These are phyloP conservation scores for Curvularia sp. DNA, from an alignment of 2,329 filamentous ascomycete species.

Conservation along the genomic window DNA sequence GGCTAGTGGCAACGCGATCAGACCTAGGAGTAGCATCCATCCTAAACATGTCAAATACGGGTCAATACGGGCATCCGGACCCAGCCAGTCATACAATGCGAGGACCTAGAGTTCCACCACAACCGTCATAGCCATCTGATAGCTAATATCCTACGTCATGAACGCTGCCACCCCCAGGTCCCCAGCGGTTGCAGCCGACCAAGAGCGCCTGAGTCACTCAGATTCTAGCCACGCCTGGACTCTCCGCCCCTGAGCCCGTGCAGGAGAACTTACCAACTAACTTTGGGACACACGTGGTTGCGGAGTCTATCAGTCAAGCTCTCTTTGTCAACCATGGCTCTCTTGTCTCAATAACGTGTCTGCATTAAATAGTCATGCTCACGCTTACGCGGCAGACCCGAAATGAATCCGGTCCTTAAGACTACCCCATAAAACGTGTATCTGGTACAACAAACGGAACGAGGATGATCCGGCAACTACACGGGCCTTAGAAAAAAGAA, in stretches of 20 bases:
- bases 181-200: slow-evolving; percentile 6
- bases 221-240: not conserved
- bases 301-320: not conserved
- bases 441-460: not conserved
- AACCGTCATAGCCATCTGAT: not conserved
- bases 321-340: not conserved
- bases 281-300: not conserved
- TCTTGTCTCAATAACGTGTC: not conserved
- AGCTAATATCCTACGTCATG: slow-evolving; percentile 9
- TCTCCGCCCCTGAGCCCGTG: not conserved
- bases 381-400: not conserved
- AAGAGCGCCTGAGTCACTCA: not conserved
- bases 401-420: not conserved
- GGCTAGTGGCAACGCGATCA: slow-evolving; percentile 2
- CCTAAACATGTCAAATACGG: not conserved
- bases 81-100: not conserved
- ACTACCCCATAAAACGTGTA: not conserved
- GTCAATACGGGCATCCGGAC: not conserved
- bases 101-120: not conserved
- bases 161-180: not conserved
- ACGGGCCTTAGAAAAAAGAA: not conserved
- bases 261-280: not conserved
- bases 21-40: slow-evolving; percentile 3
- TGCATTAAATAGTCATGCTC: not conserved
- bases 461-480: not conserved